Conservation (phyloP, 2,329 filamentous ascomycete genomes). For the Rhynchosporium secalis region DNA sequence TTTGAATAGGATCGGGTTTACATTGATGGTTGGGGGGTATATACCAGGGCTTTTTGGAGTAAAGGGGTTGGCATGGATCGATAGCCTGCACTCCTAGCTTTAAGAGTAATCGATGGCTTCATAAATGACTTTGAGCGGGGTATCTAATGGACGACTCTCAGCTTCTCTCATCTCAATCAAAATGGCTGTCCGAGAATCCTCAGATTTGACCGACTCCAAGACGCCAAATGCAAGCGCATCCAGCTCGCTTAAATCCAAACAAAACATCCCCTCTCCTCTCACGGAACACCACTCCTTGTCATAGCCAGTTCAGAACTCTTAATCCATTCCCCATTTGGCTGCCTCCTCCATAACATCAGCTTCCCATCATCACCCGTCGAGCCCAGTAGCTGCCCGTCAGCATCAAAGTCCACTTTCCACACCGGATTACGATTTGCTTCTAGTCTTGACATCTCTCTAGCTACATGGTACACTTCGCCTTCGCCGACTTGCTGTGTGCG, state of each 20-base stretch:
- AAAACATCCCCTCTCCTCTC: not conserved
- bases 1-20: not conserved
- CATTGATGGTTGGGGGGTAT: slow-evolving; percentile 8
- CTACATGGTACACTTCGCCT: slow-evolving; percentile 65
- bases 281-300: slow-evolving; percentile 22
- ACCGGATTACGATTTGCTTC: slow-evolving; percentile 69
- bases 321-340: slow-evolving; percentile 37
- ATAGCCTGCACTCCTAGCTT: slow-evolving; percentile 2
- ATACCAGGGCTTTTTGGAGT: slow-evolving; percentile 3
- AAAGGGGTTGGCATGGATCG: not conserved
- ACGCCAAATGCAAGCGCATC: not conserved
- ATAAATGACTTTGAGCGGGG: slow-evolving; percentile 10
- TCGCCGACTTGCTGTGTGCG: slow-evolving; percentile 47
- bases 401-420: slow-evolving; percentile 73
- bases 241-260: not conserved
- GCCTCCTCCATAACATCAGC: slow-evolving; percentile 60
- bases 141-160: slow-evolving; percentile 13
- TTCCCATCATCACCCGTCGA: slow-evolving; percentile 76
- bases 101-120: not conserved
- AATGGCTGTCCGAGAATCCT: too few relatives aligned
- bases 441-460: slow-evolving; percentile 64
- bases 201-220: not conserved
- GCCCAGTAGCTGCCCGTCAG: slow-evolving; percentile 69
- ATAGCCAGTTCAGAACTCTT: slow-evolving; percentile 39
- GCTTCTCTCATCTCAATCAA: not conserved